These are phyloP conservation scores for Fusarium buxicola DNA, from an alignment of 2,329 filamentous ascomycete genomes.

Conservation along the genomic window DNA sequence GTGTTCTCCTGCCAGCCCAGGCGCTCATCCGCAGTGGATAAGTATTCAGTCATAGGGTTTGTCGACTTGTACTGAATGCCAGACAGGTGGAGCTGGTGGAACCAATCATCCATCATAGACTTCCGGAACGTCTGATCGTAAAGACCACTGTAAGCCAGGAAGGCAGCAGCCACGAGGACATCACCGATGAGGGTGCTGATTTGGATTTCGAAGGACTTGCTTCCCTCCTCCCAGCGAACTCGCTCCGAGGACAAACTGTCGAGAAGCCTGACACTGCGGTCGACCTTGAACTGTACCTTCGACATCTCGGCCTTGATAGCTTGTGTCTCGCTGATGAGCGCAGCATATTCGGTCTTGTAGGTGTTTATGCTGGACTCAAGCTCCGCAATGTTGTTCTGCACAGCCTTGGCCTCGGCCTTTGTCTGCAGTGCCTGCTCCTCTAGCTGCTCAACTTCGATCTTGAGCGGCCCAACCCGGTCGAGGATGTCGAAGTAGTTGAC, in stretches of 20 bases:
- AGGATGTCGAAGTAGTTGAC: slow-evolving; percentile 98
- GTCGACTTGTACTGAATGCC: slow-evolving; percentile 92
- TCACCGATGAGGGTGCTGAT: slow-evolving; percentile 97
- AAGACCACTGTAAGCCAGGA: slow-evolving; percentile 95
- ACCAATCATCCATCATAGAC: slow-evolving; percentile 97
- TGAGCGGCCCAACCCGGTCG: slow-evolving; percentile 90
- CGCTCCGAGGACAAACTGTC: slow-evolving; percentile 96
- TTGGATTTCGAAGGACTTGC: slow-evolving; percentile 97
- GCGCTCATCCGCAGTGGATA: slow-evolving; percentile 95
- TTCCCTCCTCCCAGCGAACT: slow-evolving; percentile 94
- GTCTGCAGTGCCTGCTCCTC: slow-evolving; percentile 92
- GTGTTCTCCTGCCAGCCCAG: slow-evolving; percentile 95
- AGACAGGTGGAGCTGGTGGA: slow-evolving; percentile 91
- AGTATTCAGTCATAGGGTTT: slow-evolving; percentile 94
- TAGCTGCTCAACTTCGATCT: slow-evolving; percentile 87
- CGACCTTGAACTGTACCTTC: slow-evolving; percentile 96
- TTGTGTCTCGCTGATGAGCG: slow-evolving; percentile 95
- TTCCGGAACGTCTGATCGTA: slow-evolving; percentile 99
- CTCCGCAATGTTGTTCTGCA: slow-evolving; percentile 85
- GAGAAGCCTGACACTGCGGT: slow-evolving; percentile 91
- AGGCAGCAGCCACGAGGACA: slow-evolving; percentile 94
- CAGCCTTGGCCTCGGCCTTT: slow-evolving; percentile 91
- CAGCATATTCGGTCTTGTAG: slow-evolving; percentile 96
- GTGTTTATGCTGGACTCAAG: slow-evolving; percentile 92
- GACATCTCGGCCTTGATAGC: slow-evolving; percentile 98